Evolutionary conservation across 129 eudicot genomes (phyloP), one percentile per base, ranked within the genome.

Genomic region (Flaveria linearis): DNA sequence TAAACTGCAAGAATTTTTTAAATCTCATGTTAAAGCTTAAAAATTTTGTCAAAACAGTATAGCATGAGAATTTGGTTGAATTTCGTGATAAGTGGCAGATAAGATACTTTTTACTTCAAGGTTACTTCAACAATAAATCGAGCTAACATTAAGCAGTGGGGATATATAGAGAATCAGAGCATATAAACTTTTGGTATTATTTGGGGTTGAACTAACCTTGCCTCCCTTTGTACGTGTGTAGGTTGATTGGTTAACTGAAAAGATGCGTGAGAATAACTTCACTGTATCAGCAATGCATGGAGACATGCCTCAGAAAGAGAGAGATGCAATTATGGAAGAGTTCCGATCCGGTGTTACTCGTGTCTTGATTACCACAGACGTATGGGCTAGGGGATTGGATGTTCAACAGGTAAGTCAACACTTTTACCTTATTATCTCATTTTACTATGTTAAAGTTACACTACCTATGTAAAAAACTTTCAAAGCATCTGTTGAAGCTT

Each of bases 221-320:
- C 28, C 8, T 61, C 17, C 2, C 20, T 61, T 28, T 62, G 68
- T 28, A 62, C 10, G 3, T 13, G 22, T 74, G 63, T 74, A 93
- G 98, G 98, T 93, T 65, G 97, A 93, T 82, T 93, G 98, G 98
- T 86, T 93, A 61, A 88, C 98, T 18, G 90, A 84, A 77, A 93
- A 93, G 88, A 93, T 93, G 98, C 95, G 98, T 53, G 96, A 86
- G 75, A 85, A 87, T 81, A 93, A 93, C 80, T 93, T 93, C 16
- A 90, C 97, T 4, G 97, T 93, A 65, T 93, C 98, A 13, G 86
- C 96, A 20, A 93, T 93, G 98, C 98, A 93, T 26, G 98, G 98
- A 77, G 96, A 90, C 75, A 93, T 93, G 98, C 98, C 98, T 53
- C 98, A 93, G 73, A 90, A 87, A 80, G 98, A 93, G 73, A 72